Evolutionary conservation across 192 early-diverging fungal species (phyloP).

Genomic region (Backusella macrospora): DNA sequence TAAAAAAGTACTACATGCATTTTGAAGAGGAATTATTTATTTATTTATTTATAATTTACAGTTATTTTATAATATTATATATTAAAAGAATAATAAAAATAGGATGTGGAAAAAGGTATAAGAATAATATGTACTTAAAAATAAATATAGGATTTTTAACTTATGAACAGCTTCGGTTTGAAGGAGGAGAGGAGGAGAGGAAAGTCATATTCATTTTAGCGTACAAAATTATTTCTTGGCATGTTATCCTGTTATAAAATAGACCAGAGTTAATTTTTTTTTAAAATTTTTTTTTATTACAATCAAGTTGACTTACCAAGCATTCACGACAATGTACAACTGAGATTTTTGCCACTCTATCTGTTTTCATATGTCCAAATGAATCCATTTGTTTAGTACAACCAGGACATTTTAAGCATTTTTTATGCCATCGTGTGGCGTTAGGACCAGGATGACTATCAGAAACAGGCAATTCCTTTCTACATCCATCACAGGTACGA

Average conservation of each 20-base stretch:
- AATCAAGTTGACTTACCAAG: no score
- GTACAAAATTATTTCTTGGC: conserved; percentile 15
- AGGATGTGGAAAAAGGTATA: no score
- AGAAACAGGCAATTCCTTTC: conserved; percentile 46
- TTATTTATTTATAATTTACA: no score
- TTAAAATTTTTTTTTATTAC: no score
- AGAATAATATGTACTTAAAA: background rate
- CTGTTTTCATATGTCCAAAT: conserved; percentile 38
- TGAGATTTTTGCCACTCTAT: conserved; percentile 34
- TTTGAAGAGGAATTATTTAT: no score
- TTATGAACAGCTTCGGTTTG: background rate
- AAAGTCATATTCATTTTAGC: background rate
- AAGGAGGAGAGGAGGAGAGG: background rate
- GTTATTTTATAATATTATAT: no score
- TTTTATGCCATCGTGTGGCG: conserved; percentile 57
- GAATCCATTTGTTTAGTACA: conserved; percentile 58
- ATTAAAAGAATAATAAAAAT: no score
- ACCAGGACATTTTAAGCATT: conserved; percentile 49
- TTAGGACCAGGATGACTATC: conserved; percentile 52
- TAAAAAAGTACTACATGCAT: no score
- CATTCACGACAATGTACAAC: conserved; percentile 49
- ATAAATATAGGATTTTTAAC: background rate
- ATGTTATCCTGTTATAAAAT: background rate
- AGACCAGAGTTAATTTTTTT: background rate
- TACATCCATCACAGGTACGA: conserved; percentile 50